phyloP scores from a whole-genome alignment of 2,329 filamentous ascomycete species.

The Bretziella fagacearum region DNA sequence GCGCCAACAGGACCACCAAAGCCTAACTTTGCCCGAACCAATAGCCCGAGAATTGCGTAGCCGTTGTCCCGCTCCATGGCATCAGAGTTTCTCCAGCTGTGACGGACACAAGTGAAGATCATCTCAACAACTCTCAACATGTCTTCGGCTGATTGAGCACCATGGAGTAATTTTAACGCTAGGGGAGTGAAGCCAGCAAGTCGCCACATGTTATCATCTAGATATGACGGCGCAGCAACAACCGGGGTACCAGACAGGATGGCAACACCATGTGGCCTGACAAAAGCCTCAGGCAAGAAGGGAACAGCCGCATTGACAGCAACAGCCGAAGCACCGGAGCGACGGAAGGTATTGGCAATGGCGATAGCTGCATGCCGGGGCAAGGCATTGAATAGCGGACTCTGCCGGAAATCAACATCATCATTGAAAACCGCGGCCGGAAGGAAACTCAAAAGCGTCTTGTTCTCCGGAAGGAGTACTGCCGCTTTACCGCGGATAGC shows the following conservation, averaged over 20 bases:
- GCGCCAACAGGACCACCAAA: slow-evolving; percentile 8
- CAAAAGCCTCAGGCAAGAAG: slow-evolving; percentile 75
- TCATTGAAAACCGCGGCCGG: slow-evolving; percentile 66
- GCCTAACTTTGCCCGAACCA: slow-evolving; percentile 70
- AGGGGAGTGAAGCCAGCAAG: slow-evolving; percentile 81
- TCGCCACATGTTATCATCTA: slow-evolving; percentile 87
- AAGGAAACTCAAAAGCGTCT: slow-evolving; percentile 67
- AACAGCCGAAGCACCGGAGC: slow-evolving; percentile 53
- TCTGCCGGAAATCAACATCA: slow-evolving; percentile 63
- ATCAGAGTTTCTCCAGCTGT: slow-evolving; percentile 94
- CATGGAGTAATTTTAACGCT: slow-evolving; percentile 68
- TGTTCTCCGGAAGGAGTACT: slow-evolving; percentile 61
- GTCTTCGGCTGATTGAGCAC: slow-evolving; percentile 51
- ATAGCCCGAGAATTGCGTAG: slow-evolving; percentile 70
- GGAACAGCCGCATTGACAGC: slow-evolving; percentile 80
- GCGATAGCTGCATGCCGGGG: slow-evolving; percentile 53
- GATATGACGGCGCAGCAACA: slow-evolving; percentile 59
- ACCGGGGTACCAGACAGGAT: slow-evolving; percentile 71
- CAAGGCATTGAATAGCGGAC: slow-evolving; percentile 57
- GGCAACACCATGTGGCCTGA: slow-evolving; percentile 62
- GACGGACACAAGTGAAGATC: slow-evolving; percentile 68
- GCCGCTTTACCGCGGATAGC: slow-evolving; percentile 79
- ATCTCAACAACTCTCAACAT: slow-evolving; percentile 66
- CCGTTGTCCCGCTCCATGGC: slow-evolving; percentile 95
- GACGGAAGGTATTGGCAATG: slow-evolving; percentile 51